phyloP scores from a whole-genome alignment of 1,284 basidiomycete species.

The Pseudozyma sp. region DNA sequence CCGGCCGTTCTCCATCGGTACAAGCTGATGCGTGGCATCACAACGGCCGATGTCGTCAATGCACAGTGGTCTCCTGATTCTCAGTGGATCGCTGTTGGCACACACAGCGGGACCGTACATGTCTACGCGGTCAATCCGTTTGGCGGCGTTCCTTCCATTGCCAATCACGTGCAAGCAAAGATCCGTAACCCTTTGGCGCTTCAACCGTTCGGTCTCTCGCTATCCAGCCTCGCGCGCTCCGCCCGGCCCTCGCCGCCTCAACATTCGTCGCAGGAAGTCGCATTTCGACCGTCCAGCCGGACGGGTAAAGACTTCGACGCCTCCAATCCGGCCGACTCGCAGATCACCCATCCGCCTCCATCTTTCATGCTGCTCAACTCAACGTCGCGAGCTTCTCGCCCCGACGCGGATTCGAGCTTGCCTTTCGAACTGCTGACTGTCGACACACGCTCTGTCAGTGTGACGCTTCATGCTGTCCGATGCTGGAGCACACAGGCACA shows the following conservation, averaged over 20 bases:
- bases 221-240: constrained; percentile 35
- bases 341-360: constrained; percentile 7
- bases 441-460: constrained; percentile 23
- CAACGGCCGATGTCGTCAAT: constrained; percentile 37
- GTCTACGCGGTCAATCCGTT: constrained; percentile 46
- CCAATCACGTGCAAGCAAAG: constrained; percentile 38
- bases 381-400: neutral
- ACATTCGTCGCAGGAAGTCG: constrained; percentile 2
- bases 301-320: neutral
- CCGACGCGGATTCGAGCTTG: constrained; percentile 5
- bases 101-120: constrained; percentile 46
- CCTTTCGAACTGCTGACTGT: constrained; percentile 36
- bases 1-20: constrained; percentile 34
- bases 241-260: constrained; percentile 11
- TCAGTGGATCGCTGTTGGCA: constrained; percentile 46
- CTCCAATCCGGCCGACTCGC: neutral
- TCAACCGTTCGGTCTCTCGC: constrained; percentile 30
- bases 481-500: constrained; percentile 37
- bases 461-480: constrained; percentile 30
- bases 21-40: constrained; percentile 48
- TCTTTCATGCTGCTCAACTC: constrained; percentile 19
- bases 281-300: neutral
- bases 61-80: constrained; percentile 41
- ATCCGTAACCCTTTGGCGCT: constrained; percentile 23
- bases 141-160: constrained; percentile 33